phyloP scores from a whole-genome alignment of 768 basidiomycete genomes.

The Russula olivacea region DNA sequence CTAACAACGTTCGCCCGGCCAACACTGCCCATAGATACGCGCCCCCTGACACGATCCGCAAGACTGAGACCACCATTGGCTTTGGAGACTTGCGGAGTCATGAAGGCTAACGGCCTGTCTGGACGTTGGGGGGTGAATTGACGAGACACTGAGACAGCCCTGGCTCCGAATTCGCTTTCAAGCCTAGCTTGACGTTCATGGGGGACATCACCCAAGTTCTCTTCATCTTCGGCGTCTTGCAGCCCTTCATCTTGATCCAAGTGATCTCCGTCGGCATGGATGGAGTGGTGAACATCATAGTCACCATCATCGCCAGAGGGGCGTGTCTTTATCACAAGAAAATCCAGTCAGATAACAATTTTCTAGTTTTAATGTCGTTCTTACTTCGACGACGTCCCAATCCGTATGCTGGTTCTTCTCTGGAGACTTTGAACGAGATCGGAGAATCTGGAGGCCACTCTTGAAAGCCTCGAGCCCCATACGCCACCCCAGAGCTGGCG shows the following conservation, averaged over 20 bases:
- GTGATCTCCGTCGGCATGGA: slow-evolving; percentile 27
- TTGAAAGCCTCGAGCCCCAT: slow-evolving; percentile 34
- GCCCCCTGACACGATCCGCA: slow-evolving; percentile 23
- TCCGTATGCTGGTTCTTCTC: slow-evolving; percentile 24
- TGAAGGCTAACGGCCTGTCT: slow-evolving; percentile 40
- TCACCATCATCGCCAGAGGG: slow-evolving; percentile 14
- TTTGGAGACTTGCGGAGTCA: slow-evolving; percentile 49
- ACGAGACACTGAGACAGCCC: slow-evolving; percentile 7
- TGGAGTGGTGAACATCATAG: slow-evolving; percentile 17
- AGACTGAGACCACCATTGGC: slow-evolving; percentile 5
- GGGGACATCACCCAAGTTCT: slow-evolving; percentile 19
- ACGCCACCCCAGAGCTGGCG: slow-evolving; percentile 31
- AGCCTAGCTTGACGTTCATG: slow-evolving; percentile 15
- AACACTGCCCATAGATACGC: slow-evolving; percentile 19
- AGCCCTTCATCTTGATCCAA: slow-evolving; percentile 24
- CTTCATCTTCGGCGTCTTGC: slow-evolving; percentile 20
- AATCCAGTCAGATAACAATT: background rate
- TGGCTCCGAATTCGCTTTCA: background rate
- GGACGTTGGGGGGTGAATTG: slow-evolving; percentile 27
- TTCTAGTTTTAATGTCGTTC: background rate
- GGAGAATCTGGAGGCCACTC: slow-evolving; percentile 31
- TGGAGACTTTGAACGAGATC: slow-evolving; percentile 28
- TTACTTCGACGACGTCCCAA: slow-evolving; percentile 10
- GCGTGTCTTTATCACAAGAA: background rate
- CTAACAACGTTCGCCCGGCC: slow-evolving; percentile 44